phyloP scores from a whole-genome alignment of 2,329 filamentous ascomycete species.

The Alternaria postmessia region DNA sequence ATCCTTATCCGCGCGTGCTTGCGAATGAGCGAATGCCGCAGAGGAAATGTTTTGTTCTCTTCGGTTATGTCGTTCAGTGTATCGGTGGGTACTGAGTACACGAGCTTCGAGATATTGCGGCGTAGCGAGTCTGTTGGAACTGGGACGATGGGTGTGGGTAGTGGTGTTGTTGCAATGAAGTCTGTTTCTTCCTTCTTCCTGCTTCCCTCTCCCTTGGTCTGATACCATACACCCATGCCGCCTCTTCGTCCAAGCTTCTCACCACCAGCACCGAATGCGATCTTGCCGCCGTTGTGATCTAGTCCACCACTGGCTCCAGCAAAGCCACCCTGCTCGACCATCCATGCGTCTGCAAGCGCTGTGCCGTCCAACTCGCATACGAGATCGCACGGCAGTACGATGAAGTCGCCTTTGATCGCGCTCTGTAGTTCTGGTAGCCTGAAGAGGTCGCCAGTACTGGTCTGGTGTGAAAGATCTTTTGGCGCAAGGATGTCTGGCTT shows the following conservation, averaged over 20 bases:
- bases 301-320: slow-evolving; percentile 64
- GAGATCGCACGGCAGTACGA: slow-evolving; percentile 91
- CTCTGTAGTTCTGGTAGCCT: slow-evolving; percentile 81
- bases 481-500: slow-evolving; percentile 81
- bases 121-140: slow-evolving; percentile 71
- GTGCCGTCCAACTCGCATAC: slow-evolving; percentile 89
- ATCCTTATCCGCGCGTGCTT: slow-evolving; percentile 80
- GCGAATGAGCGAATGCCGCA: slow-evolving; percentile 78
- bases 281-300: slow-evolving; percentile 52
- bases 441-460: slow-evolving; percentile 87
- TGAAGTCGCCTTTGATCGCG: slow-evolving; percentile 84
- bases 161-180: slow-evolving; percentile 80
- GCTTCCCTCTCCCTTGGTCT: slow-evolving; percentile 77
- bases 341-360: slow-evolving; percentile 87
- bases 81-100: slow-evolving; percentile 88
- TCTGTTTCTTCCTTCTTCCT: slow-evolving; percentile 93
- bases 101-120: slow-evolving; percentile 75
- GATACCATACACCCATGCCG: slow-evolving; percentile 89
- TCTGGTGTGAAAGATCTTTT: slow-evolving; percentile 77
- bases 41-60: slow-evolving; percentile 73
- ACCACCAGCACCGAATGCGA: slow-evolving; percentile 60
- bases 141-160: slow-evolving; percentile 66
- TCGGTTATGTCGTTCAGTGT: slow-evolving; percentile 85
- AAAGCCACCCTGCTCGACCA: slow-evolving; percentile 80
- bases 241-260: slow-evolving; percentile 72